These are phyloP conservation scores for Penicillium sp. DNA, from an alignment of 2,329 filamentous ascomycete genomes.

Conservation along the genomic window DNA sequence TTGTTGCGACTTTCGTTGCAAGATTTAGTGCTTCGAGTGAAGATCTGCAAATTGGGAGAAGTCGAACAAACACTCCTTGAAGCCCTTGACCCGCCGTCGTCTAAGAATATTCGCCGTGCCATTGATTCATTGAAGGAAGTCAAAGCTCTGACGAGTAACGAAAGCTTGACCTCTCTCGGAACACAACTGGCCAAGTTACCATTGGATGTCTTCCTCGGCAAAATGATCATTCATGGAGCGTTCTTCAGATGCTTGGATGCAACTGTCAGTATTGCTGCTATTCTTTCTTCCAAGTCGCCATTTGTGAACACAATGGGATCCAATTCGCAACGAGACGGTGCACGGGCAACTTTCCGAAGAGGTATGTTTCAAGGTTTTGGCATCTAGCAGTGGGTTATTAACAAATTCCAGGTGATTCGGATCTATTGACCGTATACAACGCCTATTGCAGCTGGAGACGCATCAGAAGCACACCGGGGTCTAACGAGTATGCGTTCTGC, in stretches of 20 bases:
- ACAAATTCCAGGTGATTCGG: slow-evolving; percentile 66
- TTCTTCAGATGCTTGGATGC: slow-evolving; percentile 92
- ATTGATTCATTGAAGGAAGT: slow-evolving; percentile 93
- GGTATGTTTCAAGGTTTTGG: slow-evolving; percentile 38
- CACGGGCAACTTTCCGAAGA: slow-evolving; percentile 74
- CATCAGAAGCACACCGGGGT: slow-evolving; percentile 67
- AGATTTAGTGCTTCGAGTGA: slow-evolving; percentile 91
- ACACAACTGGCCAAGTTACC: slow-evolving; percentile 83
- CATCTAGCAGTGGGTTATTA: slow-evolving; percentile 8
- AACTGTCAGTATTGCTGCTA: slow-evolving; percentile 85
- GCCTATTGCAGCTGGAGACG: slow-evolving; percentile 88
- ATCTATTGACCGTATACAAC: slow-evolving; percentile 89
- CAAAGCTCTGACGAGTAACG: slow-evolving; percentile 74
- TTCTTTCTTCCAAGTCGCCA: slow-evolving; percentile 90
- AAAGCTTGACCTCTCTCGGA: slow-evolving; percentile 84
- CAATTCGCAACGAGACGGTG: slow-evolving; percentile 75
- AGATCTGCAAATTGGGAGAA: slow-evolving; percentile 92
- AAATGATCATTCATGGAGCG: slow-evolving; percentile 81
- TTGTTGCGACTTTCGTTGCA: slow-evolving; percentile 93
- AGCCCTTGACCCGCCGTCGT: slow-evolving; percentile 83
- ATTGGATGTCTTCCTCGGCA: slow-evolving; percentile 90
- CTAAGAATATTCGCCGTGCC: slow-evolving; percentile 88
- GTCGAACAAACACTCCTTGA: slow-evolving; percentile 87
- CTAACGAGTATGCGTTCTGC: slow-evolving; percentile 85
- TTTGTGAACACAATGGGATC: slow-evolving; percentile 86